A percentile compares a stretch with the other conserved stretches of the same genome.
These are phyloP conservation scores for Leishmania aethiopica DNA, from an alignment of 208 protist genomes.

Conservation along the genomic window DNA sequence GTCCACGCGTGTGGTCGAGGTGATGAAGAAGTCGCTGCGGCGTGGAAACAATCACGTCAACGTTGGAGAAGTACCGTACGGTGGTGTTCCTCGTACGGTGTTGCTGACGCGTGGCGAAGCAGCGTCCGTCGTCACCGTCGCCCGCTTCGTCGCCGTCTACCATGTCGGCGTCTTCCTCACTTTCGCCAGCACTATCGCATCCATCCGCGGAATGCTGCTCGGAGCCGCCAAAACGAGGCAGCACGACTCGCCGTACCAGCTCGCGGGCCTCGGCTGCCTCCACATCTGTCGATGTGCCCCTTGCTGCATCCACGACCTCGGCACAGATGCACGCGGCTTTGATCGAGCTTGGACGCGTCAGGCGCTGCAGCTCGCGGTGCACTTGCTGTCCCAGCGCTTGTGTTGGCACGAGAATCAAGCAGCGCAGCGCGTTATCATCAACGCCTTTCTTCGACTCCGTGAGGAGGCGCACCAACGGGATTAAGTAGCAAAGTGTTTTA, in stretches of 20 bases:
- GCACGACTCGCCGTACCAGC: slow-evolving; percentile 51
- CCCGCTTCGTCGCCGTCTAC: not conserved
- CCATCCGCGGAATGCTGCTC: not conserved
- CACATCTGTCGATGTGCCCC: not conserved
- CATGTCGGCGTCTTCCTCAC: not conserved
- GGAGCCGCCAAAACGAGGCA: slow-evolving; percentile 11
- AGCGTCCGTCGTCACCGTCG: not conserved
- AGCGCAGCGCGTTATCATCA: slow-evolving; percentile 68
- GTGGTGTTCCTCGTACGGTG: not conserved
- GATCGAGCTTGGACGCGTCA: slow-evolving; percentile 76
- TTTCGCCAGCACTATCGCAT: not conserved
- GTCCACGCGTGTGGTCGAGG: slow-evolving; percentile 64
- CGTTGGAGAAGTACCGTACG: slow-evolving; percentile 67
- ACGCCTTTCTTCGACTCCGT: slow-evolving; percentile 56
- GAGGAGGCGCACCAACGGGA: slow-evolving; percentile 75
- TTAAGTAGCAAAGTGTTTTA: slow-evolving; percentile 90
- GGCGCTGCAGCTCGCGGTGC: slow-evolving; percentile 57
- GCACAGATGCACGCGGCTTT: slow-evolving; percentile 61
- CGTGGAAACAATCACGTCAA: slow-evolving; percentile 82
- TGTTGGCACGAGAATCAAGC: slow-evolving; percentile 84
- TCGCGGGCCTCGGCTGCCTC: slow-evolving; percentile 46
- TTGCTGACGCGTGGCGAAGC: not conserved
- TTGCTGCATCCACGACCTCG: slow-evolving; percentile 11
- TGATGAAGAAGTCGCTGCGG: slow-evolving; percentile 85
- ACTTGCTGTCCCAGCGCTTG: slow-evolving; percentile 85